A percentile compares a stretch with the other conserved stretches of the same genome.
These are phyloP conservation scores for Coprinopsis cinerea DNA, from an alignment of 768 basidiomycete species.

Conservation along the genomic window DNA sequence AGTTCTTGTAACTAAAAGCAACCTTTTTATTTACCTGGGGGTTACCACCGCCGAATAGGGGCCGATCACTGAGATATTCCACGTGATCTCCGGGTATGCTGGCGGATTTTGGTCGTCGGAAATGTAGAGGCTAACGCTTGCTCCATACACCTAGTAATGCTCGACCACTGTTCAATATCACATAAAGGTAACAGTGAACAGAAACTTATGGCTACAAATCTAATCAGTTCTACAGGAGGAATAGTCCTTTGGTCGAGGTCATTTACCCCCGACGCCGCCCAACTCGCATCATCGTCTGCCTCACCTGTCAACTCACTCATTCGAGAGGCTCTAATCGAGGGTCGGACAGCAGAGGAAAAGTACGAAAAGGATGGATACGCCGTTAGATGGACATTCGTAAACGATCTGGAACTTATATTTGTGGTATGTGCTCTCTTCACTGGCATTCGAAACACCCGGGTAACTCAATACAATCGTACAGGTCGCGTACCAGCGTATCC, in stretches of 20 bases:
- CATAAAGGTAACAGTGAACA: constrained; percentile 64
- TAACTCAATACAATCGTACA: constrained; percentile 23
- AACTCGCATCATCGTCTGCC: constrained; percentile 60
- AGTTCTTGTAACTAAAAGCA: no score
- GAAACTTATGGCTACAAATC: not conserved
- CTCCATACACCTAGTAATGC: constrained; percentile 42
- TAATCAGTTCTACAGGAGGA: constrained; percentile 52
- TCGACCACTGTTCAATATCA: constrained; percentile 94
- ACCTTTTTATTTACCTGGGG: not conserved
- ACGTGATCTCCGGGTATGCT: not conserved
- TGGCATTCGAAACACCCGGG: constrained; percentile 10
- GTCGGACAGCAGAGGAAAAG: constrained; percentile 71
- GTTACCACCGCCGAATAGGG: no score
- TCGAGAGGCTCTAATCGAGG: constrained; percentile 88
- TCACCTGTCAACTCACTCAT: constrained; percentile 88
- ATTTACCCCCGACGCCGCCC: constrained; percentile 81
- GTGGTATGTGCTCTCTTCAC: constrained; percentile 54
- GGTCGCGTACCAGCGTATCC: constrained; percentile 95
- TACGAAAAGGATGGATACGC: constrained; percentile 95
- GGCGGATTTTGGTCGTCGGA: not conserved
- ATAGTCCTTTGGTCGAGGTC: constrained; percentile 92
- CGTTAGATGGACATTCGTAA: constrained; percentile 91
- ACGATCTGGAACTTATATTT: constrained; percentile 94
- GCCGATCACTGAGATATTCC: no score
- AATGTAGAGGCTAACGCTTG: not conserved